Evolutionary conservation across 2,329 filamentous ascomycete species (phyloP), one percentile per base, ranked within the genome.

Genomic region (Pezicula neosporulosa): DNA sequence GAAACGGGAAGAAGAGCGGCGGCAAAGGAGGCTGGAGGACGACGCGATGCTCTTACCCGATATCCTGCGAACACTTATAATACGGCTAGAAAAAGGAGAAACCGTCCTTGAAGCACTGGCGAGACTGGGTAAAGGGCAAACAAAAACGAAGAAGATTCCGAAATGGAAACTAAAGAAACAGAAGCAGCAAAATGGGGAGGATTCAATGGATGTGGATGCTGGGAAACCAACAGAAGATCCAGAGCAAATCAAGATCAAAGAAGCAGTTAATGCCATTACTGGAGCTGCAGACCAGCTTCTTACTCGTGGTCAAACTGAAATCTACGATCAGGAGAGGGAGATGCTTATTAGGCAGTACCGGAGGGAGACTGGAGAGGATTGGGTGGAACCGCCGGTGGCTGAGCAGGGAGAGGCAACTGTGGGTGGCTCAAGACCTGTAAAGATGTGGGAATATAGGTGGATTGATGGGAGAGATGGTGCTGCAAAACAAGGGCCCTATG

Each of bases 381-480:
- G 94, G 94, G 73, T 79, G 48, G 81, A 83, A 39, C 73, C 75
- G 7, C 47, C 71, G n/a, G 56, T 64, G 38, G 64, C 62, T 38
- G 63, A 66, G 43, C 61, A 64, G 44, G 64, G 69, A 21, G 66
- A 64, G 16, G 63, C 63, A 33, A 61, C 49, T 36, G 38, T 33
- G 15, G 51, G 57, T 39, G 55, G 53, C 1, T 33, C 27, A 6
- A 49, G 50, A 35, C 58, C 63, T 10, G 53, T 61, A 2, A 71
- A 72, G 35, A 80, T 82, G 76, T 99, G 93, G 92, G 89, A 97
- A 69, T 99, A 90, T 68, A 81, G 90, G 52, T 99, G 94, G 94
- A 86, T 84, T 37, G 91, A 96, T 67, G 90, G 89, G 16, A 80
- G 91, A 38, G 93, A 96, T 64, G 87, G 83, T 27, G 89, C 82